Percentiles rank a stretch among this genome's conserved stretches.
phyloP scores from a whole-genome alignment of 164 flowering plant species.

The Cinnamomum micranthum region DNA sequence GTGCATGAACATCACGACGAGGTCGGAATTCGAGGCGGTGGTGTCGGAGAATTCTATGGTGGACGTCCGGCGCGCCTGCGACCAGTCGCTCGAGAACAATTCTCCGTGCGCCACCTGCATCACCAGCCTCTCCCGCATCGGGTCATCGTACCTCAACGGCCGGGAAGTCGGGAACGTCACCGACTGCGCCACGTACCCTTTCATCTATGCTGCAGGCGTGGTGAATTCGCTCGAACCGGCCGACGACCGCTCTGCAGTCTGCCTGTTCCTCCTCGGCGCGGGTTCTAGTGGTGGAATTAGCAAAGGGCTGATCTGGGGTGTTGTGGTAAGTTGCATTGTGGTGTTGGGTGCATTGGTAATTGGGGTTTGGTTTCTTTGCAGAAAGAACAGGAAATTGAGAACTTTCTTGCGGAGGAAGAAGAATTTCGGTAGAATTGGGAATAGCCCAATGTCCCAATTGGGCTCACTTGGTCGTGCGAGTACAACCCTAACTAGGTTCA shows the following conservation, averaged over 20 bases:
- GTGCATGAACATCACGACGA: constrained; percentile 55
- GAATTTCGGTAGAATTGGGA: constrained; percentile 13
- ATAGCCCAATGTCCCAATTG: constrained; percentile 27
- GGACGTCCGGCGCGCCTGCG: constrained; percentile 12
- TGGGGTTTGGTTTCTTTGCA: constrained; percentile 35
- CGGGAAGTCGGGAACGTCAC: constrained; percentile 29
- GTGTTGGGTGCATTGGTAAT: constrained; percentile 17
- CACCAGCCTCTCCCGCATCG: constrained; percentile 20
- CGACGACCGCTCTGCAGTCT: constrained; percentile 29
- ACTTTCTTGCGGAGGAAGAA: constrained; percentile 2
- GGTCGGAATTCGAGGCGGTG: constrained; percentile 34
- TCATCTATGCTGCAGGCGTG: constrained; percentile 35
- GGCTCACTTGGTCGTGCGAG: constrained; percentile 45
- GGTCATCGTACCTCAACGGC: constrained; percentile 24
- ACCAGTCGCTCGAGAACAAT: constrained; percentile 32
- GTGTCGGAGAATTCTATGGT: constrained; percentile 21
- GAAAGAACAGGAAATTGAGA: constrained; percentile 10
- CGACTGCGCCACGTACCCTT: constrained; percentile 31
- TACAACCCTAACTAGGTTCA: constrained; percentile 48
- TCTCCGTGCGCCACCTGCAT: constrained; percentile 41
- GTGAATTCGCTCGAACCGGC: constrained; percentile 31
- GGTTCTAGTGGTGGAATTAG: constrained; percentile 3
- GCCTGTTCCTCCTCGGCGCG: constrained; percentile 23
- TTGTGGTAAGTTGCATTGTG: constrained; percentile 22
- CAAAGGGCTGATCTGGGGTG: constrained; percentile 28